Percentiles rank a stretch among this genome's conserved stretches.
These are phyloP conservation scores for Luffa acutangula DNA, from an alignment of 306 rosid species.

Conservation along the genomic window DNA sequence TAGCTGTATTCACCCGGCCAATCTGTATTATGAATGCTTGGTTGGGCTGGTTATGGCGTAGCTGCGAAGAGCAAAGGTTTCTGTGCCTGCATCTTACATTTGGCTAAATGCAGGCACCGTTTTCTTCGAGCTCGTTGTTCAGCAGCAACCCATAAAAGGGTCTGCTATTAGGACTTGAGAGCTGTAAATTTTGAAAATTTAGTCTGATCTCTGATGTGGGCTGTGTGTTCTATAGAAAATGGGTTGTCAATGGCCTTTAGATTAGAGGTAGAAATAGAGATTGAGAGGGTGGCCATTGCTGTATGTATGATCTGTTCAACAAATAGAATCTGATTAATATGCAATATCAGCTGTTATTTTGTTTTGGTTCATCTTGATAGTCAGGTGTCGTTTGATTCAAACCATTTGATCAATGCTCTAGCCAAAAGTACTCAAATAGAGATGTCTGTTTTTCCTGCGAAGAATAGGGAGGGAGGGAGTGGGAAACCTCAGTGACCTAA, in stretches of 20 bases:
- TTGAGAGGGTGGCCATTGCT: background rate
- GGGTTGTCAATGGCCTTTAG: background rate
- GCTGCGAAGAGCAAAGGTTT: background rate
- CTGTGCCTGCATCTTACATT: background rate
- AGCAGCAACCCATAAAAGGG: background rate
- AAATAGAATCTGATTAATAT: background rate
- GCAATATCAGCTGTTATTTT: slow-evolving; percentile 6
- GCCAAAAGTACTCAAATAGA: background rate
- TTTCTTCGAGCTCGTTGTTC: background rate
- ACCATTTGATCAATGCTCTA: background rate
- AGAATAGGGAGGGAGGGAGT: too few species aligned
- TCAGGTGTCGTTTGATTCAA: background rate
- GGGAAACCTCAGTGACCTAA: too few species aligned
- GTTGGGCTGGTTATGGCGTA: background rate
- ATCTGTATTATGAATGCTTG: slow-evolving; percentile 3
- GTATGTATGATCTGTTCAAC: background rate
- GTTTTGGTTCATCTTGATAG: background rate
- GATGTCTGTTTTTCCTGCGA: too few species aligned
- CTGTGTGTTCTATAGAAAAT: background rate
- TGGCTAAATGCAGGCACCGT: background rate
- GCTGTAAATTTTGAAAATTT: slow-evolving; percentile 3
- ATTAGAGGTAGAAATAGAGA: background rate
- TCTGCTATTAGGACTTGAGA: background rate
- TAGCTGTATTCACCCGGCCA: background rate
- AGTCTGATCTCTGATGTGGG: background rate